Evolutionary conservation across 2,329 filamentous ascomycete species (phyloP), one percentile per base, ranked within the genome.

Genomic region (Pestalotiopsis fici): DNA sequence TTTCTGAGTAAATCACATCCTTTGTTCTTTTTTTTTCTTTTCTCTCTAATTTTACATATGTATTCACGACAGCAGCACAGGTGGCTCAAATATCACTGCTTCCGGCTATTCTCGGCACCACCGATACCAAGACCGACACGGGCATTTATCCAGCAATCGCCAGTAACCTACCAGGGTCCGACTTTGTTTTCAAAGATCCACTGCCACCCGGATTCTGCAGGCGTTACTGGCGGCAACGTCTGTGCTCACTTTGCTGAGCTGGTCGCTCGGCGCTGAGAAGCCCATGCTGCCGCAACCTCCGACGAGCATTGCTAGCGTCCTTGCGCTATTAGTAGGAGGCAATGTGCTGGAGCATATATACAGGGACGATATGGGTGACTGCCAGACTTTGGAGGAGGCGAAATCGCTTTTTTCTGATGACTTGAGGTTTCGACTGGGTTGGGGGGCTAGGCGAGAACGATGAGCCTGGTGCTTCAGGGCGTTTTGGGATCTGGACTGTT

Each of bases 321-420:
- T 66, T 23, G 69, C 67, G 12, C 66, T 71, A 2, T 21, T 70
- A 4, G 67, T 64, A 1, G 70, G 70, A 6, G 70, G 70, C 12
- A 66, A 70, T 39, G 23, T 70, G 5, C 43, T 68, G 18, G 64
- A 65, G 25, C 25, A 65, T 9, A 25, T 68, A 55, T 59, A 67
- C 59, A 31, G 35, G 9, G 12, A 21, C 13, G 59, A 37, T 15
- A 31, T 7, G n/a, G 23, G 15, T 12, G 59, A 61, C 11, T 61
- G 59, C 25, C 18, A 6, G 3, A 61, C 15, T 23, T 31, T 61
- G 12, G 59, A 61, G 13, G 28, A 61, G 23, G n/a, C 35, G 21
- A 27, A 23, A 12, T 27, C 59, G n/a, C n/a, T 13, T 15, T 61
- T 61, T 27, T 28, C 18, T 18, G 59, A 61, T 11, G n/a, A 61